Conservation (phyloP, 2,329 filamentous ascomycete genomes). For the Cyanodermella asteris region DNA sequence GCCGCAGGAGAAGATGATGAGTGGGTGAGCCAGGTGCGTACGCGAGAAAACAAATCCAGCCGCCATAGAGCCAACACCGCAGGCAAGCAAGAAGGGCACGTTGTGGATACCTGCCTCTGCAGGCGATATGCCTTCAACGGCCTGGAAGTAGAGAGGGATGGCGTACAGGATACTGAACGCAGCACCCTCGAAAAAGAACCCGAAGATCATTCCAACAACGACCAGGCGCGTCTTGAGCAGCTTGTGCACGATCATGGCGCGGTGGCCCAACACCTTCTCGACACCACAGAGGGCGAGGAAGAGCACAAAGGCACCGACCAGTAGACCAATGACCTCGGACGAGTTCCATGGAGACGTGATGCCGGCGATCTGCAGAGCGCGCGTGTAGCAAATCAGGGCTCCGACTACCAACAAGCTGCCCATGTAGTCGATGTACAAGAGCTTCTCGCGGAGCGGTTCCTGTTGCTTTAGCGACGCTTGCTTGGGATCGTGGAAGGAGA, state of each 20-base stretch:
- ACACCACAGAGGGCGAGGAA: slow-evolving; percentile 15
- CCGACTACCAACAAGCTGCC: slow-evolving; percentile 18
- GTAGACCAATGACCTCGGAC: slow-evolving; percentile 20
- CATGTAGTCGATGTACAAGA: slow-evolving; percentile 11
- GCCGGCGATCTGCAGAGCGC: slow-evolving; percentile 29
- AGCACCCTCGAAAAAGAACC: too few relatives aligned
- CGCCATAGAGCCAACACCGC: too few relatives aligned
- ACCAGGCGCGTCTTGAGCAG: slow-evolving; percentile 24
- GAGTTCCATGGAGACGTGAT: slow-evolving; percentile 22
- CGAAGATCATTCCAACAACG: slow-evolving; percentile 18
- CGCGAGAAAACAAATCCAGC: slow-evolving; percentile 3
- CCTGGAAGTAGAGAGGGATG: slow-evolving; percentile 21
- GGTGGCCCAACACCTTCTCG: slow-evolving; percentile 23
- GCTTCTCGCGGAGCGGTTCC: slow-evolving; percentile 6
- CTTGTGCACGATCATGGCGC: slow-evolving; percentile 27
- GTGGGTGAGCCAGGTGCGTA: not conserved
- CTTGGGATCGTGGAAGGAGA: slow-evolving; percentile 4
- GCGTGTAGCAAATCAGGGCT: slow-evolving; percentile 19
- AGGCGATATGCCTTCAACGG: slow-evolving; percentile 30
- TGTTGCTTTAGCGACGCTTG: too few relatives aligned
- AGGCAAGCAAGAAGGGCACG: slow-evolving; percentile 5
- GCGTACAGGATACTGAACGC: slow-evolving; percentile 36
- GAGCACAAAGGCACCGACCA: slow-evolving; percentile 17
- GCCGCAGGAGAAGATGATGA: slow-evolving; percentile 4
- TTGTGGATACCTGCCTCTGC: slow-evolving; percentile 27